phyloP scores from a whole-genome alignment of 306 rosid species.

The Cucumis cinereus region DNA sequence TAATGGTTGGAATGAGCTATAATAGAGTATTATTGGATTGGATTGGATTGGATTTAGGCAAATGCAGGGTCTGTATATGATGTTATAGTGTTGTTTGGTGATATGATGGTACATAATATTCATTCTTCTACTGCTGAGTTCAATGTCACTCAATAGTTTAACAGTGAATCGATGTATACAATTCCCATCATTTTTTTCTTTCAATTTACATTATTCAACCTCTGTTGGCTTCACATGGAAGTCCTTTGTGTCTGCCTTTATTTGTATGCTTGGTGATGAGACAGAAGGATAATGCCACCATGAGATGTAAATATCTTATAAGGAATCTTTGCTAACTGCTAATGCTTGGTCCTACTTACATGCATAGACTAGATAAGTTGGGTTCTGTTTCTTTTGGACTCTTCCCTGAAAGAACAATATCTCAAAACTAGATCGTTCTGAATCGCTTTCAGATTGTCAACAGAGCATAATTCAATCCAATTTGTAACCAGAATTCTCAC shows the following conservation, averaged over 20 bases:
- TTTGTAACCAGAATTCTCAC: too few relatives aligned
- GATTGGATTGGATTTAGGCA: slow-evolving; percentile 4
- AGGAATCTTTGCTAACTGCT: not conserved
- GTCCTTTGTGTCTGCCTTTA: not conserved
- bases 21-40: not conserved
- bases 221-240: slow-evolving; percentile 4
- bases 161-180: not conserved
- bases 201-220: not conserved
- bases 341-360: not conserved
- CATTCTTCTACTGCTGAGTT: not conserved
- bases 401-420: not conserved
- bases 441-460: too few relatives aligned
- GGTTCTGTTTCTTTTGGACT: not conserved
- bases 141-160: not conserved
- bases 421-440: not conserved
- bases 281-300: not conserved
- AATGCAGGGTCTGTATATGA: not conserved
- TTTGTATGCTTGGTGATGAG: slow-evolving; percentile 1
- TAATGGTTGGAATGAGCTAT: slow-evolving; percentile 3
- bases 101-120: slow-evolving; percentile 3
- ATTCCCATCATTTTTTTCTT: not conserved
- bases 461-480: not conserved
- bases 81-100: not conserved
- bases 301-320: not conserved
- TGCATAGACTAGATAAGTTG: not conserved